phyloP scores from a whole-genome alignment of 768 basidiomycete species.

The Boletus eberwhitei region DNA sequence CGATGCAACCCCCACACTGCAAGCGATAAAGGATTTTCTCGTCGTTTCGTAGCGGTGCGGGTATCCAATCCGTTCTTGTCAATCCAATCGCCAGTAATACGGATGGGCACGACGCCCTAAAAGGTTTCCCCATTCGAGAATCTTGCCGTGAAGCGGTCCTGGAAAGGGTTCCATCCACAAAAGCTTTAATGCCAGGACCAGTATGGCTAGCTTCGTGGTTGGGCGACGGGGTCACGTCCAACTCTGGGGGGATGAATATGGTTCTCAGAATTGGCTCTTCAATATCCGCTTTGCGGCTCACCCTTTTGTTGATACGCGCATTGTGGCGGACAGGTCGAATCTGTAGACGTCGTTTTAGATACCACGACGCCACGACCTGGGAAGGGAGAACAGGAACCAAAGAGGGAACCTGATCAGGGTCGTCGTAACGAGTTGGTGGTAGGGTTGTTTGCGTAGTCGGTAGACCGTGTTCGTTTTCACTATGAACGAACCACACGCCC shows the following conservation, averaged over 20 bases:
- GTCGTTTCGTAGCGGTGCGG: constrained; percentile 17
- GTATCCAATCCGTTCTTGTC: constrained; percentile 8
- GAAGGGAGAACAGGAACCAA: constrained; percentile 10
- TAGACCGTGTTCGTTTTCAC: constrained; percentile 7
- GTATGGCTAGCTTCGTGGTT: constrained; percentile 4
- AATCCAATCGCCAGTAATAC: constrained; percentile 26
- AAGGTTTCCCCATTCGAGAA: constrained; percentile 23
- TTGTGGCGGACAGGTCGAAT: constrained; percentile 8
- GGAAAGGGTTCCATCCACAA: constrained; percentile 21
- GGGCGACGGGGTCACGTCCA: not conserved
- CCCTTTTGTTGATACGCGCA: constrained; percentile 6
- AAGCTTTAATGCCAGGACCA: constrained; percentile 11
- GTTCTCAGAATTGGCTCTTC: constrained; percentile 1
- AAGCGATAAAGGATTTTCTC: constrained; percentile 36
- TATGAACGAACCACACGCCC: not conserved
- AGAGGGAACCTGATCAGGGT: constrained; percentile 11
- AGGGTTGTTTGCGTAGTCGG: constrained; percentile 12
- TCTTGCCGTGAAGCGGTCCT: constrained; percentile 23
- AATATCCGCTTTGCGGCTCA: constrained; percentile 24
- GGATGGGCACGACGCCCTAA: constrained; percentile 20
- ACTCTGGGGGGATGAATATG: not conserved
- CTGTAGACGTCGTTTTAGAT: not conserved
- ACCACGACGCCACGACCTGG: constrained; percentile 8
- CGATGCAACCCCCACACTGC: constrained; percentile 26
- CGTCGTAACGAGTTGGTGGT: constrained; percentile 5